These are phyloP conservation scores for Auricularia sp. DNA, from an alignment of 768 basidiomycete genomes.

Conservation along the genomic window DNA sequence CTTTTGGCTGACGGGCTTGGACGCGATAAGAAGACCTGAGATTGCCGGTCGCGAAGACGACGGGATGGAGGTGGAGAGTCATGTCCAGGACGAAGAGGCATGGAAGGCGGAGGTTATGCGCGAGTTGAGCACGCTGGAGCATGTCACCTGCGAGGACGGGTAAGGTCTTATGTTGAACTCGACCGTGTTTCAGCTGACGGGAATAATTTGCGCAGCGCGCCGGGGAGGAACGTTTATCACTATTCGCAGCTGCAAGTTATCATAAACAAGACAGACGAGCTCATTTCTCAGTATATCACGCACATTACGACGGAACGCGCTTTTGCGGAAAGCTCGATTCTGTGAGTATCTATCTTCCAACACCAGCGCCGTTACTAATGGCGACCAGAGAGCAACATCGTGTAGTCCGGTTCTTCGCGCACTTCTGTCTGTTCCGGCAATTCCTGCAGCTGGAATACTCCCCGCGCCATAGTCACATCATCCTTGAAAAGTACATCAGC, in stretches of 20 bases:
- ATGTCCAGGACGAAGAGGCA: slow-evolving; percentile 23
- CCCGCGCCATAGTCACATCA: slow-evolving; percentile 62
- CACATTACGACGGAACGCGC: slow-evolving; percentile 15
- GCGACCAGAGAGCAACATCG: slow-evolving; percentile 12
- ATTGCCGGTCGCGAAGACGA: slow-evolving; percentile 18
- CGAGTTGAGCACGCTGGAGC: slow-evolving; percentile 48
- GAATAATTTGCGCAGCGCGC: slow-evolving; percentile 23
- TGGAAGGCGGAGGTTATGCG: slow-evolving; percentile 58
- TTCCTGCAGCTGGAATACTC: slow-evolving; percentile 71
- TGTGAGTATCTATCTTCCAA: slow-evolving; percentile 9
- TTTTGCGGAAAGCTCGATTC: slow-evolving; percentile 18
- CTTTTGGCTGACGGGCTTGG: slow-evolving; percentile 69
- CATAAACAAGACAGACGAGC: slow-evolving; percentile 50
- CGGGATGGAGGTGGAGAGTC: slow-evolving; percentile 6
- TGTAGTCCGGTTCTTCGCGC: slow-evolving; percentile 72
- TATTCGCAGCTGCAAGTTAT: slow-evolving; percentile 75
- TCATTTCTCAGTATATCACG: slow-evolving; percentile 48
- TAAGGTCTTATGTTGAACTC: slow-evolving; percentile 20
- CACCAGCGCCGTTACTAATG: slow-evolving; percentile 40
- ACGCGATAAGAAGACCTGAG: slow-evolving; percentile 21
- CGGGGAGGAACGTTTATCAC: slow-evolving; percentile 69
- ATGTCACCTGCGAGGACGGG: slow-evolving; percentile 56
- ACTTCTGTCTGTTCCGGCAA: slow-evolving; percentile 80
- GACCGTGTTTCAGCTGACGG: too few species aligned
- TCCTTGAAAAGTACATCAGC: slow-evolving; percentile 81